A percentile compares a stretch with the other conserved stretches of the same genome.
These are phyloP conservation scores for Pseudocercospora ulei DNA, from an alignment of 2,329 filamentous ascomycete species.

Conservation along the genomic window DNA sequence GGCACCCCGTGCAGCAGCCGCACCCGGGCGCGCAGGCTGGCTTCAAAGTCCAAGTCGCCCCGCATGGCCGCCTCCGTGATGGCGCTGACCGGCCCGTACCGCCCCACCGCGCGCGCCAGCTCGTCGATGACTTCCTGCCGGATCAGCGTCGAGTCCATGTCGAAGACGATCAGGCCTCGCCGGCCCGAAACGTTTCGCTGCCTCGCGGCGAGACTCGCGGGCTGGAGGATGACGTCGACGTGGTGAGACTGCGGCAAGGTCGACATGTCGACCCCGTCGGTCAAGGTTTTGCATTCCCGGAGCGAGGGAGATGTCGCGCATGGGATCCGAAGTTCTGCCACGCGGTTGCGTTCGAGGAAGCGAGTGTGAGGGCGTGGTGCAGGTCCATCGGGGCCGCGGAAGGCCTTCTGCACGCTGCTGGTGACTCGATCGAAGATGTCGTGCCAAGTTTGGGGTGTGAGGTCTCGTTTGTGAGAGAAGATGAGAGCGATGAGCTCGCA, in stretches of 20 bases:
- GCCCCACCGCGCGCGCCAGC: slow-evolving; percentile 69
- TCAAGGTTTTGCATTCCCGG: slow-evolving; percentile 18
- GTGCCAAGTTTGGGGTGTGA: slow-evolving; percentile 10
- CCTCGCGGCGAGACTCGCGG: slow-evolving; percentile 17
- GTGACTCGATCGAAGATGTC: slow-evolving; percentile 11
- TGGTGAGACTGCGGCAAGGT: slow-evolving; percentile 8
- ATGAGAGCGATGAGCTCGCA: slow-evolving; percentile 14
- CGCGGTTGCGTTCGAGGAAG: slow-evolving; percentile 11
- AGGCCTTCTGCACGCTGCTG: slow-evolving; percentile 5
- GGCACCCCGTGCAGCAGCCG: slow-evolving; percentile 71
- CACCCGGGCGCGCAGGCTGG: slow-evolving; percentile 70
- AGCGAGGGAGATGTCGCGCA: background rate
- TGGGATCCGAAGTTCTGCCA: slow-evolving; percentile 10
- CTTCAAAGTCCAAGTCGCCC: slow-evolving; percentile 77
- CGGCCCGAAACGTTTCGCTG: slow-evolving; percentile 25
- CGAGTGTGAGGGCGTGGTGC: background rate
- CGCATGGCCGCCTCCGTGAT: slow-evolving; percentile 94
- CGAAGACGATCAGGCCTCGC: slow-evolving; percentile 79
- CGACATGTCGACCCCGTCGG: slow-evolving; percentile 9
- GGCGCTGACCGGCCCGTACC: slow-evolving; percentile 59
- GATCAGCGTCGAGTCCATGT: slow-evolving; percentile 98
- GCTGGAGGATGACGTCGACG: slow-evolving; percentile 24
- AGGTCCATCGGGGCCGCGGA: slow-evolving; percentile 9
- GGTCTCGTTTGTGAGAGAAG: slow-evolving; percentile 10
- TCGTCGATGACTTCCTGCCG: slow-evolving; percentile 97